A percentile compares a stretch with the other conserved stretches of the same genome.
These are phyloP conservation scores for Pyricularia pennisetigena DNA, from an alignment of 2,329 filamentous ascomycete species.

Conservation along the genomic window DNA sequence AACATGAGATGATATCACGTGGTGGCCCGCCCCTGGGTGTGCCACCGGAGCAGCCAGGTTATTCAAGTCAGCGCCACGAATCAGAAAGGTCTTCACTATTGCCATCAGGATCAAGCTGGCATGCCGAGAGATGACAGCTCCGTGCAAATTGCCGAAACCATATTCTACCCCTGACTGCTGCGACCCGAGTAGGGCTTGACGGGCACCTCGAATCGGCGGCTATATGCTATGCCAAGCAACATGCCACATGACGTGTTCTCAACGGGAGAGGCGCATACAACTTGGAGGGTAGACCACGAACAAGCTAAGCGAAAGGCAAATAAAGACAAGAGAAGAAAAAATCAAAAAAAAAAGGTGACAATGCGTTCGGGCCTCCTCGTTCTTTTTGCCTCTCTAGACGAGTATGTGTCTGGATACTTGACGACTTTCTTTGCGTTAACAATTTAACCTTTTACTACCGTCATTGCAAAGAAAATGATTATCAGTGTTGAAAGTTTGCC, in stretches of 20 bases:
- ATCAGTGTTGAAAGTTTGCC: background rate
- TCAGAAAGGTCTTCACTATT: background rate
- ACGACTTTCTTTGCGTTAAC: background rate
- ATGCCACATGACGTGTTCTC: background rate
- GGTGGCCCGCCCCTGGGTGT: background rate
- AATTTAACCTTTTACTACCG: background rate
- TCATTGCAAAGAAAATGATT: background rate
- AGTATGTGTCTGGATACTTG: background rate
- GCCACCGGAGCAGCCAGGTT: no score
- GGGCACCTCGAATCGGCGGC: background rate
- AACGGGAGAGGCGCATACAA: background rate
- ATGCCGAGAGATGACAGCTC: background rate
- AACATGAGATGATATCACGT: background rate
- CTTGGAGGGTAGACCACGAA: background rate
- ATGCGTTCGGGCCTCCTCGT: no score
- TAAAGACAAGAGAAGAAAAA: no score
- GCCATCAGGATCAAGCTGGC: background rate
- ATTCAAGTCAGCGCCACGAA: background rate
- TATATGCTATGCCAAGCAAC: background rate
- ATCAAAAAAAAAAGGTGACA: no score
- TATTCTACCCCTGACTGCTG: background rate
- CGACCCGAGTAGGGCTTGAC: background rate
- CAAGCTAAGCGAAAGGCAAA: background rate
- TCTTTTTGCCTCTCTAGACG: no score
- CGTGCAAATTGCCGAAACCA: background rate